Evolutionary conservation across 371 early-diverging fungal genomes (phyloP), one percentile per base, ranked within the genome.

Genomic region (Astathelohania contejeani): DNA sequence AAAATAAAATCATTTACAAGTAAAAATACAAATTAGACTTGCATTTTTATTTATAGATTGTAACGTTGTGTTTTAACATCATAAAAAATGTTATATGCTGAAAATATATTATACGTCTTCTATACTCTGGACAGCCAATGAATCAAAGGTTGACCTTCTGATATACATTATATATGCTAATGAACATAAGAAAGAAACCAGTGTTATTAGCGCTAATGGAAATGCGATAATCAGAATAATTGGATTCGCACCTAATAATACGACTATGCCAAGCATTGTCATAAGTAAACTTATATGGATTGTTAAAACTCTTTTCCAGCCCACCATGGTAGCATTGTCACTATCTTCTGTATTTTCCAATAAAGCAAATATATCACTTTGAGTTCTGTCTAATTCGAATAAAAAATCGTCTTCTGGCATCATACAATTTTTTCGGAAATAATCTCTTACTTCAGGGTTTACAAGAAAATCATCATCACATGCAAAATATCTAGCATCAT

Each of bases 381-480:
- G 67, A 56, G 71, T 67, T 53, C 75, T 58, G 38, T 75, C 75
- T n/a, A 75, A 56, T 54, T 75, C 70, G 54, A 73, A 75, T 20
- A 75, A 49, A 53, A 72, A 72, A 16, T 51, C 52, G 27, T 72
- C 73, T 28, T 71, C 67, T 23, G 53, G 48, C 37, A 67, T 67
- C 0, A 70, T 38, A 1, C 67, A 60, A 48, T 75, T 75, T 39
- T 35, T 43, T 48, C 62, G 56, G 58, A 75, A 75, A 56, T 66
- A 70, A 23, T 75, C 75, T 49, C 75, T 53, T 1, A 71, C 44
- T n/a, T 64, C 65, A 16, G 43, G 40, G 47, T 66, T 66, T 24
- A 72, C 56, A 25, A 75, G 49, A 63, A 75, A 75, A 57, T 75
- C 75, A 50, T 72, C 70, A 57, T 75, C 75, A 38, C 64, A 58